phyloP scores from a whole-genome alignment of 805 yeast genomes.

The Candida multigemmis region DNA sequence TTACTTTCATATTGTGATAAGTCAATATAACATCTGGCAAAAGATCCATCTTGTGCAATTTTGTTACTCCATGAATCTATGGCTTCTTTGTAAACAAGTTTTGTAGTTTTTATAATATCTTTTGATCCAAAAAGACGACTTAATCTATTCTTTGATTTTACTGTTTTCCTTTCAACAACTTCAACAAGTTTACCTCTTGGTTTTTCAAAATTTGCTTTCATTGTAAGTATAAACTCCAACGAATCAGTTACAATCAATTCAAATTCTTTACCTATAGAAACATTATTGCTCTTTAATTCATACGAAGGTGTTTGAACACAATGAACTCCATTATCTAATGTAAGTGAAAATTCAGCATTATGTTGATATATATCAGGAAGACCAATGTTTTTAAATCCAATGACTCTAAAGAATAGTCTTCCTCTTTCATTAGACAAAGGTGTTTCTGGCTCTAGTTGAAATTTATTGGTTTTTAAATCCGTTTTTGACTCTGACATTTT shows the following conservation, averaged over 20 bases:
- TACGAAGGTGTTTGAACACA: conserved; percentile 59
- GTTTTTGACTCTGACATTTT: no score
- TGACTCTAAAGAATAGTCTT: conserved; percentile 42
- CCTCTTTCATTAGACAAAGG: conserved; percentile 35
- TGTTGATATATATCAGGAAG: conserved; percentile 38
- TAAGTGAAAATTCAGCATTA: conserved; percentile 41
- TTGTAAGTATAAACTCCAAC: conserved; percentile 59
- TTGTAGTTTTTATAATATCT: conserved; percentile 39
- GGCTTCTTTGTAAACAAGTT: conserved; percentile 41
- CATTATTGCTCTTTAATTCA: conserved; percentile 17
- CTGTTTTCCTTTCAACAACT: conserved; percentile 47
- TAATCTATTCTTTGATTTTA: conserved; percentile 33
- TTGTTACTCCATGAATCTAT: conserved; percentile 53
- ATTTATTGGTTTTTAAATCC: no score
- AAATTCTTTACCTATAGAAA: conserved; percentile 61
- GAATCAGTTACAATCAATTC: conserved; percentile 59
- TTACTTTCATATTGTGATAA: conserved; percentile 50
- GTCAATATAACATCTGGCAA: conserved; percentile 66
- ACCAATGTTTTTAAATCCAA: conserved; percentile 35
- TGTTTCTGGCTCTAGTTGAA: no score
- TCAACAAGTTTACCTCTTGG: conserved; percentile 46
- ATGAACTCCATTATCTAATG: conserved; percentile 77
- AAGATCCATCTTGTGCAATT: conserved; percentile 83
- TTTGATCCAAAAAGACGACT: conserved; percentile 42
- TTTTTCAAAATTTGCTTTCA: conserved; percentile 55